Conservation (phyloP, 176 grass and related monocot genomes). For the Phoenix roebelenii region DNA sequence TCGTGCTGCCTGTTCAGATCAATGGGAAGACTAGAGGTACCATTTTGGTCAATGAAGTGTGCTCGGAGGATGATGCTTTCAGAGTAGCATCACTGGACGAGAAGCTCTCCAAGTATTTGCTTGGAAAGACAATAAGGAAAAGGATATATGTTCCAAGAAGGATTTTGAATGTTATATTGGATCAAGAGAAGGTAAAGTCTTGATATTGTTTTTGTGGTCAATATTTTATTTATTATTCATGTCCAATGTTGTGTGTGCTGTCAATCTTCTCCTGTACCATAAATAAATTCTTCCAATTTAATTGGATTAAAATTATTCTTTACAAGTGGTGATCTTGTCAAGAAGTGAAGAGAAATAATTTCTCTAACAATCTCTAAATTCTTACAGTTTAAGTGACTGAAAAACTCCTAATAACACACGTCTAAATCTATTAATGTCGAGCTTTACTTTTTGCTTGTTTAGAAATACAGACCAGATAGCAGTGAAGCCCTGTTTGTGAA, state of each 20-base stretch:
- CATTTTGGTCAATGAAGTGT: conserved; percentile 64
- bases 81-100: conserved; percentile 54
- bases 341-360: not conserved
- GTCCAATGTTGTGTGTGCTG: not conserved
- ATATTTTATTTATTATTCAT: not conserved
- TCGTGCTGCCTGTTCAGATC: conserved; percentile 82
- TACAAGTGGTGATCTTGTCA: too few species aligned
- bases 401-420: too few species aligned
- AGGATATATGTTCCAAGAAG: conserved; percentile 86
- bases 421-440: too few species aligned
- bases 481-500: too few species aligned
- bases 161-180: conserved; percentile 92
- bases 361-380: not conserved
- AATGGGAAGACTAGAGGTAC: conserved; percentile 93
- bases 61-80: conserved; percentile 66
- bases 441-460: too few species aligned
- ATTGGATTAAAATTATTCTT: too few species aligned
- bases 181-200: conserved; percentile 61
- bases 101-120: conserved; percentile 83
- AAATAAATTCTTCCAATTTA: too few species aligned
- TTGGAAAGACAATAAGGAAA: conserved; percentile 54
- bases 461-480: too few species aligned
- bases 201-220: not conserved
- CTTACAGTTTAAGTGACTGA: not conserved
- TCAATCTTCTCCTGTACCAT: not conserved